Evolutionary conservation across 2,329 filamentous ascomycete species (phyloP), one percentile per base, ranked within the genome.

Genomic region (Hypoxylon sp.): DNA sequence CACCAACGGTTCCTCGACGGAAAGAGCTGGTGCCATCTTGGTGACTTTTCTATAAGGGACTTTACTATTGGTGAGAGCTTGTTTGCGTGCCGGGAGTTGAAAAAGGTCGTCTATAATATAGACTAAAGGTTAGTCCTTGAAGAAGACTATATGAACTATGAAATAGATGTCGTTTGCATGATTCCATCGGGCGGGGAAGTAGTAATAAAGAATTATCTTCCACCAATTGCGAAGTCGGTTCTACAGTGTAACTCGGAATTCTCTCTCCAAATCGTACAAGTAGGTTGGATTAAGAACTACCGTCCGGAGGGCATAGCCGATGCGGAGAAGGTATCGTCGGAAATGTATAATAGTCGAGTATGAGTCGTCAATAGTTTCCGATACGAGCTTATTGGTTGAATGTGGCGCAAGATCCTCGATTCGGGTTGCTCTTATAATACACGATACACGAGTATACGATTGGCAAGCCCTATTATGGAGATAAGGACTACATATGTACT

Each of bases 131-230:
- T n/a, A n/a, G n/a, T n/a, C n/a, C n/a, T n/a, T n/a, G n/a, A n/a
- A n/a, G n/a, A n/a, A n/a, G n/a, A n/a, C n/a, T n/a, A n/a, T 37
- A 53, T 34, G 30, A 46, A 29, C 14, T 48, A 34, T 34, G 12
- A 39, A 25, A 32, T 16, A 50, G 6, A 32, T 54, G 25, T 46
- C 54, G 37, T 30, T 65, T 51, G 37, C 50, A 57, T 50, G 51
- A 63, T 29, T 63, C 62, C 62, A 52, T 37, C 34, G 54, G 47
- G 66, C 66, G 66, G 66, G 66, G 66, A 57, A 63, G 34, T 51
- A 25, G 46, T 50, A 34, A 39, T 32, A 47, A 61, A 46, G 21
- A 51, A 54, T n/a, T 63, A 58, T 53, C 34, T 51, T 29, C 47
- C 30, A 55, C 62, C 66, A 66, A 68, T 68, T 54, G 43, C 41